phyloP scores from a whole-genome alignment of 2,329 filamentous ascomycete genomes.

The Ophiocordyceps unilateralis region DNA sequence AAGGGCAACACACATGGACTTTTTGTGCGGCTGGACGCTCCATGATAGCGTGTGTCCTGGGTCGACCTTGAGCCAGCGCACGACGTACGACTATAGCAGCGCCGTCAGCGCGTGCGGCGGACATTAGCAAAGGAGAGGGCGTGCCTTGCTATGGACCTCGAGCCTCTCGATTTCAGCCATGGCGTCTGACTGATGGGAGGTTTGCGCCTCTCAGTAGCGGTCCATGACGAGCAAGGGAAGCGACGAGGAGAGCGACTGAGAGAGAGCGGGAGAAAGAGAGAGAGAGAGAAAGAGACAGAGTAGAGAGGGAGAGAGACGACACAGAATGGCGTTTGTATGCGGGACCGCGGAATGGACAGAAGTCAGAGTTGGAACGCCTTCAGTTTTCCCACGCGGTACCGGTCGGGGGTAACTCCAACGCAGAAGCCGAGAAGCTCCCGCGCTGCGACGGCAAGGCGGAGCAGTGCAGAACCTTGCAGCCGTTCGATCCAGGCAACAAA shows the following conservation, averaged over 20 bases:
- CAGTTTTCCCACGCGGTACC: not conserved
- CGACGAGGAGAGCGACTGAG: not conserved
- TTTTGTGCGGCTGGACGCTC: conserved; percentile 96
- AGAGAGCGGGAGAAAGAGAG: too few species aligned
- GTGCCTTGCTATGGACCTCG: conserved; percentile 92
- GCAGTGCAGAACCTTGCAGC: too few species aligned
- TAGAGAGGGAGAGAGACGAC: too few species aligned
- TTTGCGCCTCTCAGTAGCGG: not conserved
- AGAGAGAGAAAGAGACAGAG: too few species aligned
- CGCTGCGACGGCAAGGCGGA: too few species aligned
- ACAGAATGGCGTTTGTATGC: too few species aligned
- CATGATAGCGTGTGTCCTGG: conserved; percentile 87
- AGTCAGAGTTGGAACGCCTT: too few species aligned
- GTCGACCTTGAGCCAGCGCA: conserved; percentile 89
- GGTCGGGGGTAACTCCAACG: not conserved
- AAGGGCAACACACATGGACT: conserved; percentile 68
- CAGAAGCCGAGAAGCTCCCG: not conserved
- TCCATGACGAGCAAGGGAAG: not conserved
- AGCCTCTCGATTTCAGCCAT: conserved; percentile 96
- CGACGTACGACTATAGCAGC: conserved; percentile 67
- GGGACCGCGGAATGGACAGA: too few species aligned
- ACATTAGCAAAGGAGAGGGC: not conserved
- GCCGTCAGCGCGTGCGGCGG: not conserved
- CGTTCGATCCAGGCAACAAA: not conserved
- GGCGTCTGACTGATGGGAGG: not conserved